Evolutionary conservation across 2,329 filamentous ascomycete species (phyloP), one percentile per base, ranked within the genome.

Genomic region (Verticillium tricorpus): DNA sequence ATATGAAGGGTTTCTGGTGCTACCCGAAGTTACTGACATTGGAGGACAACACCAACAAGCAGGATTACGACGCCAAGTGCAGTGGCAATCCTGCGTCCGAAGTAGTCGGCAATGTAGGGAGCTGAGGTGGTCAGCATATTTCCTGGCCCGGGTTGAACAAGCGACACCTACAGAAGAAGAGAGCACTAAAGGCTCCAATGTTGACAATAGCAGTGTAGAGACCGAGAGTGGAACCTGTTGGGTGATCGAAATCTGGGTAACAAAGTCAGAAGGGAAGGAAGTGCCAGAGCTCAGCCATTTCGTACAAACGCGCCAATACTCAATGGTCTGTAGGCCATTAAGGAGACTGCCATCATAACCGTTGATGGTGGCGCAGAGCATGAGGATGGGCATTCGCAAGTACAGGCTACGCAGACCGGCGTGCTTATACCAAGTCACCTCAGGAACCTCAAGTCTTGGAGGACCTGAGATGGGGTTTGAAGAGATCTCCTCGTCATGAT

Each of bases 181-280:
- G 82, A 28, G 82, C 82, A 54, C 76, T 73, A 63, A 88, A 78
- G 62, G 82, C 83, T 56, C 85, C 85, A 45, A 88, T 80, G 66
- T 84, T 84, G 72, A 87, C 87, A 64, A 84, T 80, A 7, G 85
- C 83, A 11, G 80, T 80, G 3, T 87, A 76, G 35, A 88, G 77
- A 59, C 85, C 85, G 9, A 80, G 72, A 70, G 72, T 66, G 62
- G 73, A 69, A 65, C 79, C 70, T 69, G 78, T 52, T 0, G 77
- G 83, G 61, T 81, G 58, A 34, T 75, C 72, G 66, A 86, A 86
- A 69, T 78, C 80, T 22, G 69, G 68, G 67, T 79, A 73, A 79
- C 79, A 83, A 28, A 71, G 69, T 1, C 75, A 66, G 66, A 80
- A 77, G 67, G 77, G 74, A 77, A 5, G 78, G 74, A 9, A 28